Base-by-base conservation (phyloP, 805 yeast species). In the Saccharomycopsis fermentans region DNA sequence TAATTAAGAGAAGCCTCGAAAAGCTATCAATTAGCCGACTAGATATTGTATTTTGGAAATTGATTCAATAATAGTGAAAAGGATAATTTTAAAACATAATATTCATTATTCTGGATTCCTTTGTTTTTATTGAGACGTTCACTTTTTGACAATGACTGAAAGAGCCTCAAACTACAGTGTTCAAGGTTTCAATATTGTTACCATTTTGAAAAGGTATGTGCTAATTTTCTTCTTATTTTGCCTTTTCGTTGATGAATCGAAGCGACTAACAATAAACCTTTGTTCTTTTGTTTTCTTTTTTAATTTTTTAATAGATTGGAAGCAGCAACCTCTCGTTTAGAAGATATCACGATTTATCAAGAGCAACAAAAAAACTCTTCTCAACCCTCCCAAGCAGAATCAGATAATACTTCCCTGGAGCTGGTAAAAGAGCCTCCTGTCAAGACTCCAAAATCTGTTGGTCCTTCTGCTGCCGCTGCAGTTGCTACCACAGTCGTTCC, bases 271-370 rank as follows among this genome's bases (percentile, higher is more conserved):
- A 5, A 34, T 26, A 14, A 36, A 29, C 4, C 29, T 12, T 52
- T 17, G 12, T 48, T 26, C n/a, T n/a, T n/a, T n/a, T n/a, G n/a
- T 16, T 55, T 16, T 9, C 21, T 29, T 17, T 16, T n/a, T 37
- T 24, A 34, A 21, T 6, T 19, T 21, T 43, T 51, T 48, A 32
- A 69, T 67, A 79, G 96, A 64, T 80, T 90, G 65, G 97, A 90
- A 71, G 92, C 96, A 16, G 97, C 97, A 37, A 89, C 97, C 9
- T 85, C 96, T 5, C 82, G 97, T 54, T 81, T 90, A 65, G 97
- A 90, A 68, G 97, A 90, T 70, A 83, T 90, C 52, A 88, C 95
- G 34, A 78, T 86, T 56, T 84, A 79, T 69, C 96, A 89, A 68
- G 88, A 84, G 65, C 82, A 81, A 40, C 74, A 72, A 58, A 39